Evolutionary conservation across 306 rosid genomes (phyloP), one percentile per base, ranked within the genome.

Genomic region (Hippophae tibetana): DNA sequence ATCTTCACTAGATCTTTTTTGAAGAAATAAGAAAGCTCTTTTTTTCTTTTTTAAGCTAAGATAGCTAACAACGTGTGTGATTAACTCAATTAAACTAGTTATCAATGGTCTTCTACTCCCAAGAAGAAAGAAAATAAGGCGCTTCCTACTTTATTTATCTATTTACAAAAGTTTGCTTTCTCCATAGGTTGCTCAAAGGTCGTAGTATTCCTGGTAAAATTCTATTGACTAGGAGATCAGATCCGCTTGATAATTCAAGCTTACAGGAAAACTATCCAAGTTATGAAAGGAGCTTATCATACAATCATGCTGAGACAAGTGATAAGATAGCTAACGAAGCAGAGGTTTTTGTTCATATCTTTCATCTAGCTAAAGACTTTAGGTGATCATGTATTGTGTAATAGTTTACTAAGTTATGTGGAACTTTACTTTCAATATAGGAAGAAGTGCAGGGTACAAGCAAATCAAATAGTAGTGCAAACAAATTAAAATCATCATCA

Each of bases 141-240:
- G 27, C 6, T 55, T 58, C 23, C 48, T 2, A 12, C 48, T 45
- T 9, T 47, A 47, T 3, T 66, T 58, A 6, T 62, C 13, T 51
- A 25, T 13, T 45, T 51, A 25, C 61, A 8, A 10, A 2, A 41
- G 43, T 57, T 31, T 47, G 54, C n/a, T 10, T 60, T 71, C 65
- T 61, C 65, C 65, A 31, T 73, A 90, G 97, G 81, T 78, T 90
- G 67, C 94, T 87, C 68, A 90, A 87, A 74, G 97, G 97, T 62
- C 96, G 96, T 48, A 79, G 83, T 62, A 87, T 90, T 61, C 97
- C 97, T 13, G 97, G 97, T 55, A 90, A 90, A 78, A 80, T 87
- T 41, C 68, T 90, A 42, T 70, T 87, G 68, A 85, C 89, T 66
- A 84, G 80, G 75, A 82, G 87, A 69, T 65, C 75, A 50, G 83